Evolutionary conservation across 192 early-diverging fungal genomes (phyloP), one percentile per base, ranked within the genome.

Genomic region (Rhizophagus sp.): DNA sequence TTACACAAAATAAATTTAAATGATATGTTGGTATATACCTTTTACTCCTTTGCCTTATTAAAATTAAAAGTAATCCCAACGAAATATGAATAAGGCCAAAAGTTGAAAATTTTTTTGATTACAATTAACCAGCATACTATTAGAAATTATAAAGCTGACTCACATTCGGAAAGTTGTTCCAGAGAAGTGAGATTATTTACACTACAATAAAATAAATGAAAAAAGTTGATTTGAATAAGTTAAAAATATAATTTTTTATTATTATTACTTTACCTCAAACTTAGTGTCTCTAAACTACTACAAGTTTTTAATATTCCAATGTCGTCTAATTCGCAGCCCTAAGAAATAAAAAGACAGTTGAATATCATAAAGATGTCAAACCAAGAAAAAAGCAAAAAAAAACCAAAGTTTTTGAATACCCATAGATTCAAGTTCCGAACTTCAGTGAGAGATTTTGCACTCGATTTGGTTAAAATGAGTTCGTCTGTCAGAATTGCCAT

Each of bases 131-230:
- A 25, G 27, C 22, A 75, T 62, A 75, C 13, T 22, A 75, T 17
- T 13, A 62, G 33, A 75, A 62, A 62, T 36, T 57, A 27, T 25
- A 75, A 65, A 62, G 63, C 62, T 41, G 36, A 77, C 76, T 77
- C 61, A 79, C 77, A 79, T 68, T 79, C 65, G 25, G 65, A 67
- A 34, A 79, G 77, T 64, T 79, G 44, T 34, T 66, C 77, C 50
- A 79, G 68, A 27, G 77, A 2, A 69, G 65, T 79, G 27, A 79
- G 67, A 52, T 79, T 79, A 69, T 79, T 79, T 22, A 79, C 77
- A 79, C 77, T 79, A 62, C 1, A 49, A 65, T 33, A 62, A 41
- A 47, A 36, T 4, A 36, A 36, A 36, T 36, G 34, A 36, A 36
- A 36, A 6, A 44, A 34, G 24, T 62, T 15, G 17, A 36, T n/a